Evolutionary conservation across 1,284 basidiomycete species (phyloP), one percentile per base, ranked within the genome.

Genomic region (Ganoderma boninense): DNA sequence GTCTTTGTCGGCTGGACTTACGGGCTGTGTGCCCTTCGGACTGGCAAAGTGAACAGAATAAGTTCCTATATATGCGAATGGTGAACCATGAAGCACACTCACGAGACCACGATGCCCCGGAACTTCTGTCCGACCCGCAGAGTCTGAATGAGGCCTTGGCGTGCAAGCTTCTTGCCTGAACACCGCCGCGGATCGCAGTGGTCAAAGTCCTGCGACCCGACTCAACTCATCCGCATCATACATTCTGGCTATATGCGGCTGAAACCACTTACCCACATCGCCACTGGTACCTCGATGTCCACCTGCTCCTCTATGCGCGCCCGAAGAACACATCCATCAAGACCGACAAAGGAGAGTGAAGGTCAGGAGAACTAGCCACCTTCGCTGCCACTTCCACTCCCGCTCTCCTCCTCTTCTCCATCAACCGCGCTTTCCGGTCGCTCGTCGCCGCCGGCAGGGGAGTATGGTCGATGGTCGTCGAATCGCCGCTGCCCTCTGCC

Each of bases 141-240:
- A 71, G 95, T 92, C 67, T 89, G 91, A 78, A 98, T 94, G 43
- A 99, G 84, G 0, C 95, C 95, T 26, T 97, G 87, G 5, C 97
- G 86, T 0, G 95, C 86, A 0, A 99, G 89, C 79, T 97, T 97
- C 85, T 98, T 98, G 14, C 97, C 97, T 10, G 95, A 97, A 78
- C 97, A 99, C 46, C 96, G 90, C 65, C 91, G 91, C 0, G 97
- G 97, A 81, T 99, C 97, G 80, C 97, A 99, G 80, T 99, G 97
- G 79, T 96, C 93, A 81, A 99, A 98, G 80, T 99, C 97, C 95
- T 96, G 20, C 35, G 16, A 3, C 1, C 7, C 13, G 18, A 13
- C n/a, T 57, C 4, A 32, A 44, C 49, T 20, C 14, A 26, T 62
- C 40, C 42, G 52, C 38, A 35, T n/a, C 23, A 46, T n/a, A n/a